These are phyloP conservation scores for Plasmopara viticola DNA, from an alignment of 352 stramenopile genomes.

Conservation along the genomic window DNA sequence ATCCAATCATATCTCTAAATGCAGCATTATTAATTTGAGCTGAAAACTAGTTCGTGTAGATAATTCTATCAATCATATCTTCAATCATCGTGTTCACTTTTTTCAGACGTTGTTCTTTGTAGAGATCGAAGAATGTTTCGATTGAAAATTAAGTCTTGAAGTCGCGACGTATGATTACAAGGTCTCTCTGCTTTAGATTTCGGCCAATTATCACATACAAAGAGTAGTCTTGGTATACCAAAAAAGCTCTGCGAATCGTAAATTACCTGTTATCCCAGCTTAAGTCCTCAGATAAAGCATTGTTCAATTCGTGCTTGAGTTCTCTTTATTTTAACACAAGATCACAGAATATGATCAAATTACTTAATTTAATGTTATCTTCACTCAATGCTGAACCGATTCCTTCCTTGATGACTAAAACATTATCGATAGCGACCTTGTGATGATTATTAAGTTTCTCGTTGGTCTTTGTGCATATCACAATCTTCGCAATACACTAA, in stretches of 20 bases:
- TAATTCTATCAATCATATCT: too few species aligned
- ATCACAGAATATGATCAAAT: not conserved
- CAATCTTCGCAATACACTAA: not conserved
- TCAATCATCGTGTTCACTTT: too few species aligned
- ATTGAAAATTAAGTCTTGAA: too few species aligned
- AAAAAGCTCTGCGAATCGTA: not conserved
- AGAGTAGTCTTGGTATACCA: not conserved
- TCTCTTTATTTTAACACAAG: too few species aligned
- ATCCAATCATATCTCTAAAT: too few species aligned
- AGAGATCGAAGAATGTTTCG: too few species aligned
- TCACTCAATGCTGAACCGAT: not conserved
- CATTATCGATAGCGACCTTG: not conserved
- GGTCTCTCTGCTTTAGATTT: not conserved
- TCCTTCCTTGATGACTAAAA: not conserved
- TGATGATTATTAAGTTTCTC: not conserved
- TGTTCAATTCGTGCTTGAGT: not conserved
- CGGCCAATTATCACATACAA: not conserved
- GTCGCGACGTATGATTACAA: too few species aligned
- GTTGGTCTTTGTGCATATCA: slow-evolving; percentile 1
- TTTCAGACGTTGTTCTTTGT: too few species aligned
- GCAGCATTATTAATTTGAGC: too few species aligned
- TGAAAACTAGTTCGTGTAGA: too few species aligned
- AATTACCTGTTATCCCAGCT: not conserved
- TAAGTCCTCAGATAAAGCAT: not conserved
- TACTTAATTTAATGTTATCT: not conserved